Evolutionary conservation across 2,329 filamentous ascomycete species (phyloP).

Genomic region (Leptographium galeiforme): DNA sequence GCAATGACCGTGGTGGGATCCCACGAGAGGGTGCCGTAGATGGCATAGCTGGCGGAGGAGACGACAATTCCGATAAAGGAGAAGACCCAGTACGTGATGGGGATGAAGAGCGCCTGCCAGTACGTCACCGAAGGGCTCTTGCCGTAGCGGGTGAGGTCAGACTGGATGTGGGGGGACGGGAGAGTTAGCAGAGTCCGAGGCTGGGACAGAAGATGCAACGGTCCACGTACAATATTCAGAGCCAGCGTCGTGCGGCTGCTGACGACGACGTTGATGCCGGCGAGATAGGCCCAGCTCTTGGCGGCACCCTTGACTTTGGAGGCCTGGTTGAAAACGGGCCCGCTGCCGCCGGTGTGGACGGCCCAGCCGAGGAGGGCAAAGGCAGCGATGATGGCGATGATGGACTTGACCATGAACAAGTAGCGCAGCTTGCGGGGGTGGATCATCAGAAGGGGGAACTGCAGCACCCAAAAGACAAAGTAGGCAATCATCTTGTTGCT

Average conservation of each 20-base stretch:
- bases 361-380: constrained; percentile 55
- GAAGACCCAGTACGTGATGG: constrained; percentile 18
- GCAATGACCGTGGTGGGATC: constrained; percentile 12
- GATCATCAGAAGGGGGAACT: constrained; percentile 16
- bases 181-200: too few species aligned
- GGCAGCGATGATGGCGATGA: constrained; percentile 18
- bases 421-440: constrained; percentile 14
- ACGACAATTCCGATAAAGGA: constrained; percentile 25
- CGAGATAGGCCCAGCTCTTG: constrained; percentile 12
- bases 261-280: constrained; percentile 20
- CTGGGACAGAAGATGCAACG: too few species aligned
- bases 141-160: constrained; percentile 25
- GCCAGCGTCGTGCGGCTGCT: constrained; percentile 35
- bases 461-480: constrained; percentile 13
- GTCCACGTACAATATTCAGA: constrained; percentile 26
- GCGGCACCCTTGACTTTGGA: not conserved
- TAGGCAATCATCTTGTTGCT: constrained; percentile 11
- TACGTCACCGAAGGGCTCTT: constrained; percentile 24
- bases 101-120: constrained; percentile 26
- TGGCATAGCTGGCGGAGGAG: constrained; percentile 27
- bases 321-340: constrained; percentile 1
- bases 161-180: too few species aligned
- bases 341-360: constrained; percentile 33
- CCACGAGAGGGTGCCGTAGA: constrained; percentile 20
- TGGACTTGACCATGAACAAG: constrained; percentile 24